Conservation (phyloP, 2,329 filamentous ascomycete genomes). For the Laburnicola sp. region DNA sequence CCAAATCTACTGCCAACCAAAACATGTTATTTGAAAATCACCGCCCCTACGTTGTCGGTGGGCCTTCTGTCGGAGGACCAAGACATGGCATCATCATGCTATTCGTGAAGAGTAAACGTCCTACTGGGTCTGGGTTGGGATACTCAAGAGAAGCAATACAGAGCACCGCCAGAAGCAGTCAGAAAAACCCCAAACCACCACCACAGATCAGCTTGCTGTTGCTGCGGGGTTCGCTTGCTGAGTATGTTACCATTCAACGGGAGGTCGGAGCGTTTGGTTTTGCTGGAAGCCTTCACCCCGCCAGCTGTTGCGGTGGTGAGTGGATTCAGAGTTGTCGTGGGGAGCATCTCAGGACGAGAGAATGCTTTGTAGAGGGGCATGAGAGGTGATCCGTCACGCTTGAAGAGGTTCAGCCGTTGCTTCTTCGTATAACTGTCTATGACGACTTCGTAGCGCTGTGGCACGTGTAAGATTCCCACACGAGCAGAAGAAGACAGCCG, state of each 20-base stretch:
- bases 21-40: no score
- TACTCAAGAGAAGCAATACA: slow-evolving; percentile 51
- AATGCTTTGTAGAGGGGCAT: slow-evolving; percentile 69
- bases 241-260: slow-evolving; percentile 48
- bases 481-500: background rate
- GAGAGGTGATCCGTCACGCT: slow-evolving; percentile 66
- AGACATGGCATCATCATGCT: no score
- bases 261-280: slow-evolving; percentile 41
- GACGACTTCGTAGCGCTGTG: slow-evolving; percentile 51
- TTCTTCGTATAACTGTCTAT: slow-evolving; percentile 65
- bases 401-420: slow-evolving; percentile 65
- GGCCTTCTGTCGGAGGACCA: no score
- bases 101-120: no score
- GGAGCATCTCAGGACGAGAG: slow-evolving; percentile 68
- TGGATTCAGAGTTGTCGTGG: slow-evolving; percentile 67
- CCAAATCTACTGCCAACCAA: no score
- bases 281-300: slow-evolving; percentile 42
- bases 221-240: slow-evolving; percentile 38
- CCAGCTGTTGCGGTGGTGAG: slow-evolving; percentile 41
- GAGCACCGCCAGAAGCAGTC: slow-evolving; percentile 52
- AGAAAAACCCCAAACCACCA: slow-evolving; percentile 57
- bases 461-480: background rate
- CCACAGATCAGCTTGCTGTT: slow-evolving; percentile 49
- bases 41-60: no score
- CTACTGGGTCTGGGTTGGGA: no score